Conservation (phyloP, 106 monocot species). For the Iris macrosiphon region DNA sequence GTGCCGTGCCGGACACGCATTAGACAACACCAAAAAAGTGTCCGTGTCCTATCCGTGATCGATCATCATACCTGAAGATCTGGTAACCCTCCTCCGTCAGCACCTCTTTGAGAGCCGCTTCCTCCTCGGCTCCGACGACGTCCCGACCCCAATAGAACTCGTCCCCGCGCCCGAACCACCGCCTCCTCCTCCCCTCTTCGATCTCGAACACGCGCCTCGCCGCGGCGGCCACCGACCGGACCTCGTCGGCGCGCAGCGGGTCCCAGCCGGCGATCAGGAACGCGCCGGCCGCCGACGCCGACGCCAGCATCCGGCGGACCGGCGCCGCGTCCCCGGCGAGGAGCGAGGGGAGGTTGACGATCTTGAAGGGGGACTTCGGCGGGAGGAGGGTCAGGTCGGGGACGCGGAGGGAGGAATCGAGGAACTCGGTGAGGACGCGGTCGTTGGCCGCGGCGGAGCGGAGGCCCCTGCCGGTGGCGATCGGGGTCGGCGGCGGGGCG, state of each 20-base stretch:
- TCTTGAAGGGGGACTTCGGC: conserved; percentile 1
- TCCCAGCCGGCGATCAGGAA: conserved; percentile 26
- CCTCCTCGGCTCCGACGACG: conserved; percentile 13
- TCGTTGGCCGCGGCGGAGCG: conserved; percentile 46
- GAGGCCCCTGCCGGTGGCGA: conserved; percentile 49
- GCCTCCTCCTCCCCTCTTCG: conserved; percentile 7
- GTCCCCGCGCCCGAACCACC: too few species aligned
- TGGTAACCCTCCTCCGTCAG: neutral
- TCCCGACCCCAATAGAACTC: too few species aligned
- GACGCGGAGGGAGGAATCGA: conserved; percentile 43
- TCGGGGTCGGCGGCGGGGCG: conserved; percentile 60
- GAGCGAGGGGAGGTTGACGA: conserved; percentile 28
- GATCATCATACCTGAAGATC: neutral
- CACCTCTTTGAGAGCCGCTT: neutral
- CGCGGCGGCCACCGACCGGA: conserved; percentile 17
- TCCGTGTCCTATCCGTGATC: too few species aligned
- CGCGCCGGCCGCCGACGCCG: conserved; percentile 24
- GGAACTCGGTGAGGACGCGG: conserved; percentile 49
- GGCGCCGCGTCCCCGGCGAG: conserved; percentile 19
- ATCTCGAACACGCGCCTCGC: conserved; percentile 1
- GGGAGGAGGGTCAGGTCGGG: conserved; percentile 51
- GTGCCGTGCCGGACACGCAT: too few species aligned
- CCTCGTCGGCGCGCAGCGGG: conserved; percentile 1
- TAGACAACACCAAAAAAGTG: too few species aligned
- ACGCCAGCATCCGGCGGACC: conserved; percentile 12